Evolutionary conservation across 768 basidiomycete species (phyloP), one percentile per base, ranked within the genome.

Genomic region (Hygrophorus pudorinus): DNA sequence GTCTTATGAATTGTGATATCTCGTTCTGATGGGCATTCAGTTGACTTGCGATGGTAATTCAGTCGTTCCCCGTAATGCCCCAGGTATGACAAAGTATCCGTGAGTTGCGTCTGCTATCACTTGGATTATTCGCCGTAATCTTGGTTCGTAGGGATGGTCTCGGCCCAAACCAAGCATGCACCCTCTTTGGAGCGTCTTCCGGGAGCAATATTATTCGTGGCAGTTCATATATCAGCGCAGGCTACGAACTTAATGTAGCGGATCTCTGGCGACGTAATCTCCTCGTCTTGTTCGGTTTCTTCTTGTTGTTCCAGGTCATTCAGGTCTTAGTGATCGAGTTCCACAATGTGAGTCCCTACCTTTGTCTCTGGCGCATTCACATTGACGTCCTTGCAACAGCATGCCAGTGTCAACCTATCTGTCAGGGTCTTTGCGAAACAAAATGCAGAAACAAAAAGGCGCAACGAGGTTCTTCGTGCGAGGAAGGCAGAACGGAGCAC

Each of bases 161-260:
- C 49, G 73, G 79, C 35, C 64, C 72, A 1, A 82, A 89, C 52
- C 89, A 91, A 64, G 76, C 74, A 8, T 91, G 89, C 60, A 85
- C 85, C 0, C 62, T 90, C 16, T 73, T 72, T 45, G 87, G 88
- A n/a, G 64, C 84, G 1, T 52, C 57, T 3, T 60, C 71, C 0
- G 87, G 87, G 1, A 71, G 67, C 27, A 65, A 65, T 43, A 41
- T 64, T 24, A 76, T 90, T 45, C 50, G 62, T 8, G 89, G 89
- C 2, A 59, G 62, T 6, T 54, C 59, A 16, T 96, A 96, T 59
- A 61, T 92, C 38, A 50, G 63, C 9, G 75, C 71, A 2, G 72
- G 71, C 0, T 85, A 68, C 52, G 68, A 63, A 2, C 54, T 82
- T 41, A 56, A 68, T 38, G 55, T 60, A 16, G 59, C 61, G 8